phyloP scores from a whole-genome alignment of 352 stramenopile species.

The Pythium coloratum region DNA sequence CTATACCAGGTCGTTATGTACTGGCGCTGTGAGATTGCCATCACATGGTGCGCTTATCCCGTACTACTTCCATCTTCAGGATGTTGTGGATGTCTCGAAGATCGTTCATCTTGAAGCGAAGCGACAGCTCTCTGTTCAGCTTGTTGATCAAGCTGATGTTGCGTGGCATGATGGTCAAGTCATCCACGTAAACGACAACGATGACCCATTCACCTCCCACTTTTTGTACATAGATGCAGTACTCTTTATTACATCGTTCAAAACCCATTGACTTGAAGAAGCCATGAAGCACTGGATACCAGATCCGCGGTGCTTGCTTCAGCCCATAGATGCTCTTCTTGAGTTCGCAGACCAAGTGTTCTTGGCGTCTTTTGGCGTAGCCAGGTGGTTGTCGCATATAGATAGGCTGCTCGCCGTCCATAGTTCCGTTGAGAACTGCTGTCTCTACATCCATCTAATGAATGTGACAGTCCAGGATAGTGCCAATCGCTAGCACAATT shows the following conservation, averaged over 20 bases:
- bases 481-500: neutral
- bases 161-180: slow-evolving; percentile 27
- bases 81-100: slow-evolving; percentile 33
- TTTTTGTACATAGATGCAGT: slow-evolving; percentile 33
- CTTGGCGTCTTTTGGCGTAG: neutral
- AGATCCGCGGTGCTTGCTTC: slow-evolving; percentile 24
- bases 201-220: slow-evolving; percentile 32
- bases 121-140: slow-evolving; percentile 27
- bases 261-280: slow-evolving; percentile 15
- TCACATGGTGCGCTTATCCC: slow-evolving; percentile 7
- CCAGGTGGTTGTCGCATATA: neutral
- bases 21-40: slow-evolving; percentile 4
- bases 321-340: slow-evolving; percentile 3
- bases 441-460: neutral
- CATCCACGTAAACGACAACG: slow-evolving; percentile 33
- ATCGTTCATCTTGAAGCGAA: slow-evolving; percentile 37
- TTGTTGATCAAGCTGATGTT: slow-evolving; percentile 20
- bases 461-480: neutral
- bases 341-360: neutral
- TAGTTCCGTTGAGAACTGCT: neutral
- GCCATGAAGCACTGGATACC: slow-evolving; percentile 26
- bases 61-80: slow-evolving; percentile 23
- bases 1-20: slow-evolving; percentile 13
- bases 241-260: slow-evolving; percentile 31
- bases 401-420: neutral